phyloP scores from a whole-genome alignment of 345 rosid species.

The Abelmoschus esculentus region DNA sequence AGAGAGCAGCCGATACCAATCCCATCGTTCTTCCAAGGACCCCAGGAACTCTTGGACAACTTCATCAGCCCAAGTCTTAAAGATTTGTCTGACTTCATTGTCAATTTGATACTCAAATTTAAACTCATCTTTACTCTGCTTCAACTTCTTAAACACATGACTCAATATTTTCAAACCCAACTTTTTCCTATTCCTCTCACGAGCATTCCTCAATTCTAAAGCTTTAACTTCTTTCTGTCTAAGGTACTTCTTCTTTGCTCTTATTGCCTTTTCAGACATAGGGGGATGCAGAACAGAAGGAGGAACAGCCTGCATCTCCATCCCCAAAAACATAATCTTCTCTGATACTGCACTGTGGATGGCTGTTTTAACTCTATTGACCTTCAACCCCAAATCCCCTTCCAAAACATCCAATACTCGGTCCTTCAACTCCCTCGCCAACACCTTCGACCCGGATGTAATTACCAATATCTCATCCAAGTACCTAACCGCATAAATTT shows the following conservation, averaged over 20 bases:
- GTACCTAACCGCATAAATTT: slow-evolving; percentile 68
- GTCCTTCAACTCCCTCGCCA: slow-evolving; percentile 60
- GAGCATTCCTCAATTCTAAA: slow-evolving; percentile 63
- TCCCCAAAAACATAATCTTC: slow-evolving; percentile 65
- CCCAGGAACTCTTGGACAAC: slow-evolving; percentile 59
- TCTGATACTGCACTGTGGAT: slow-evolving; percentile 80
- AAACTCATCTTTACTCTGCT: slow-evolving; percentile 39
- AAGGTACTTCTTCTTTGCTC: slow-evolving; percentile 80
- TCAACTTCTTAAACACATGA: slow-evolving; percentile 72
- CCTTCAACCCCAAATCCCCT: slow-evolving; percentile 48
- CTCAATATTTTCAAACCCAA: slow-evolving; percentile 64
- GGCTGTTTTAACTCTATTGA: slow-evolving; percentile 51
- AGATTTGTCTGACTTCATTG: slow-evolving; percentile 56
- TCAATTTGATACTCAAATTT: slow-evolving; percentile 49
- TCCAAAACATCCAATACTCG: slow-evolving; percentile 45
- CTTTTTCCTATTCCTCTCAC: slow-evolving; percentile 74
- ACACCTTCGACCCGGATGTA: slow-evolving; percentile 69
- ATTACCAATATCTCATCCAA: slow-evolving; percentile 77
- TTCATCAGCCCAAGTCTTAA: slow-evolving; percentile 72
- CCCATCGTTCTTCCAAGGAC: slow-evolving; percentile 66
- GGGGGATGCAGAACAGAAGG: slow-evolving; percentile 83
- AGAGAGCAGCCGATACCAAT: slow-evolving; percentile 77
- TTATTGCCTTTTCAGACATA: slow-evolving; percentile 69
- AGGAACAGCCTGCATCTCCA: slow-evolving; percentile 85
- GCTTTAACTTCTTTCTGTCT: slow-evolving; percentile 81